Percentiles rank a stretch among this genome's conserved stretches.
Conservation (phyloP, 2,329 filamentous ascomycete genomes). For the Plenodomus biglobosus region DNA sequence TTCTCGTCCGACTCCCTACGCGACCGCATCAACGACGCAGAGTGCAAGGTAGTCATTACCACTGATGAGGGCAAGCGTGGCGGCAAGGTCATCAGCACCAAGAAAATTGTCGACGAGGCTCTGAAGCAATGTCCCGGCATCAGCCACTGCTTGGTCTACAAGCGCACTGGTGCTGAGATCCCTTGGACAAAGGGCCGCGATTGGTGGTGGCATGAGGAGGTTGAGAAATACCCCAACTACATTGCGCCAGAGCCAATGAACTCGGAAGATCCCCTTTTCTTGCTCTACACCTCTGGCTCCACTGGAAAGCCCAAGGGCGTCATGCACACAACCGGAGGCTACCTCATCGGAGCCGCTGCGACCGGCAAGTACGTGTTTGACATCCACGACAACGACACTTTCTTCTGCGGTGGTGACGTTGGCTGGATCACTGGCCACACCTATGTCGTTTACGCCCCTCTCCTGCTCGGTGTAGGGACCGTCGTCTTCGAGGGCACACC, state of each 20-base stretch:
- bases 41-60: slow-evolving; percentile 93
- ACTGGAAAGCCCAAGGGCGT: slow-evolving; percentile 99
- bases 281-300: slow-evolving; percentile 96
- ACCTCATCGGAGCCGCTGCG: slow-evolving; percentile 87
- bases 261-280: slow-evolving; percentile 94
- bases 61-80: slow-evolving; percentile 97
- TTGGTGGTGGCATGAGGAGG: slow-evolving; percentile 98
- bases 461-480: slow-evolving; percentile 88
- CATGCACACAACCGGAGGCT: slow-evolving; percentile 95
- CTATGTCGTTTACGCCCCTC: slow-evolving; percentile 94
- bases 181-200: slow-evolving; percentile 89
- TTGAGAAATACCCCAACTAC: slow-evolving; percentile 94
- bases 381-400: slow-evolving; percentile 88
- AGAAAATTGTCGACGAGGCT: slow-evolving; percentile 98
- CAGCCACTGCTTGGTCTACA: slow-evolving; percentile 82
- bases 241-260: slow-evolving; percentile 84
- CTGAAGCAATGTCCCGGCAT: slow-evolving; percentile 94
- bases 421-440: slow-evolving; percentile 99
- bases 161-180: slow-evolving; percentile 90
- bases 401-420: slow-evolving; percentile 97
- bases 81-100: slow-evolving; percentile 94
- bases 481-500: slow-evolving; percentile 98
- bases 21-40: slow-evolving; percentile 88
- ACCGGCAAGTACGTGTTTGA: slow-evolving; percentile 99
- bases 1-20: slow-evolving; percentile 96